Evolutionary conservation across 2,329 filamentous ascomycete genomes (phyloP).

Genomic region (Diaporthe vexans): DNA sequence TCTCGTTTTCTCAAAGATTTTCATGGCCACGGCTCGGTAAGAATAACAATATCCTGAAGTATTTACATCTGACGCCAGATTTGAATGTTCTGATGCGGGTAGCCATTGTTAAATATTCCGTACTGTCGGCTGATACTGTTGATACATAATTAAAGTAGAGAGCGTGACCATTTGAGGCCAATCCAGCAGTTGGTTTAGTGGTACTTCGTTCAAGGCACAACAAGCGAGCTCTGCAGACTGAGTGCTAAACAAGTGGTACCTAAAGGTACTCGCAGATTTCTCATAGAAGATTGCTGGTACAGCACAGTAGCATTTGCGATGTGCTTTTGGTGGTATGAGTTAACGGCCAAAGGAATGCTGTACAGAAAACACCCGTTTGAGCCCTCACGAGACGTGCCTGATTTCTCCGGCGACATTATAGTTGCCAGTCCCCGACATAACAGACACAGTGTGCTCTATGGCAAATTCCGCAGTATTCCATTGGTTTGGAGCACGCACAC

Average conservation of each 20-base stretch:
- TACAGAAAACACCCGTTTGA: not conserved
- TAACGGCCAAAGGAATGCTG: not conserved
- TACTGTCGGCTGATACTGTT: not conserved
- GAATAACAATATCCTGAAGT: not conserved
- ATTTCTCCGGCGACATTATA: not conserved
- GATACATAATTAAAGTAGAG: not conserved
- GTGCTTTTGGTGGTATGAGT: not conserved
- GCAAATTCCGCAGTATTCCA: no score
- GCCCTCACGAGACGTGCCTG: not conserved
- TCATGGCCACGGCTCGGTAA: not conserved
- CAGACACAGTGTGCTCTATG: not conserved
- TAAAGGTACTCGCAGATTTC: not conserved
- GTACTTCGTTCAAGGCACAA: not conserved
- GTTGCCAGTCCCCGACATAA: not conserved
- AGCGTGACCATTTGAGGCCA: not conserved
- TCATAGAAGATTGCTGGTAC: not conserved
- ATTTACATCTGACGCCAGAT: not conserved
- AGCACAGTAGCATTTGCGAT: not conserved
- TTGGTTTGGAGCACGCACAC: not conserved
- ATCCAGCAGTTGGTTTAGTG: not conserved
- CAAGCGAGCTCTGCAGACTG: not conserved
- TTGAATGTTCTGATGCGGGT: not conserved
- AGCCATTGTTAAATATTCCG: not conserved
- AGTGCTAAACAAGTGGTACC: not conserved
- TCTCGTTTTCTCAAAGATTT: not conserved